These are phyloP conservation scores for Rhizophagus sp. DNA, from an alignment of 192 early-diverging fungal species.

Conservation along the genomic window DNA sequence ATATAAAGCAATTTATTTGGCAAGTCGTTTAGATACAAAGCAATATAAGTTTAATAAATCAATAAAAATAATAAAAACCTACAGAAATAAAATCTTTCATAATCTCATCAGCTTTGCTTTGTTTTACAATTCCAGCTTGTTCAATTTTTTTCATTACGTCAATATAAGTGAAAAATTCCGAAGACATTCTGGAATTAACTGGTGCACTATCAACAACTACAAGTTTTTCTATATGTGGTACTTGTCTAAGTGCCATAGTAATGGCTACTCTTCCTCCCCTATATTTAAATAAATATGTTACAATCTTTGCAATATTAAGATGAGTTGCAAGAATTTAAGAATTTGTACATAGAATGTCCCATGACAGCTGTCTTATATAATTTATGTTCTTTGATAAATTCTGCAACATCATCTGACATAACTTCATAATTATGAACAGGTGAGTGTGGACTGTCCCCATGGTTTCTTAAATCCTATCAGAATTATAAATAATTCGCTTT, in stretches of 20 bases:
- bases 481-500: neutral
- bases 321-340: neutral
- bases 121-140: constrained; percentile 43
- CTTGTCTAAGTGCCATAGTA: constrained; percentile 59
- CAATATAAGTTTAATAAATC: neutral
- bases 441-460: constrained; percentile 84
- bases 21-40: neutral
- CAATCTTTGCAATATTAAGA: neutral
- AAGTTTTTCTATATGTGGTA: constrained; percentile 53
- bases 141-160: constrained; percentile 61
- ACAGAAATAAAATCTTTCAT: constrained; percentile 47
- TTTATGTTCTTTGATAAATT: constrained; percentile 65
- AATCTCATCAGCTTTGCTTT: constrained; percentile 62
- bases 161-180: constrained; percentile 62
- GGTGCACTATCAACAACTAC: constrained; percentile 78
- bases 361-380: constrained; percentile 63
- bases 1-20: neutral
- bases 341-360: constrained; percentile 84
- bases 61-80: constrained; percentile 2
- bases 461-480: constrained; percentile 85
- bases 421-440: constrained; percentile 64
- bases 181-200: constrained; percentile 44
- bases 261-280: constrained; percentile 80
- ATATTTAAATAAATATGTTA: constrained; percentile 27
- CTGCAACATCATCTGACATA: constrained; percentile 78